Base-by-base conservation (phyloP, 176 grass and related monocot species). In the Oryza officinalis region DNA sequence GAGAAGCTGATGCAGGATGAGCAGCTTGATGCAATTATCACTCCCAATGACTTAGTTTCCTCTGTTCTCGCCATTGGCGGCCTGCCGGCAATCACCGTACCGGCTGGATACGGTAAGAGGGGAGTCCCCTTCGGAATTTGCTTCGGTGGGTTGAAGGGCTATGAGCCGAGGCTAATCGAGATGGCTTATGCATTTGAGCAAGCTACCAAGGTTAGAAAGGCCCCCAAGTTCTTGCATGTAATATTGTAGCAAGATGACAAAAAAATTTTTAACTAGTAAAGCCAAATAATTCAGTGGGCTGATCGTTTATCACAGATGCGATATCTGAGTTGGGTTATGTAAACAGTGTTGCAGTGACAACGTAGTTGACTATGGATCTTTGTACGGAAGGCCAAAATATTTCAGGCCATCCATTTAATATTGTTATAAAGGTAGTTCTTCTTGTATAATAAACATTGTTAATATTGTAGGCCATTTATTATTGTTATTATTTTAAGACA, bases 181-280 rank as follows among this genome's bases (percentile, higher is more conserved):
- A 89, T 95, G 26, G 80, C 86, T 2, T 95, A 91, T 37, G 75
- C 83, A 2, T 89, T 95, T 68, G 93, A 95, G 74, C 90, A 92
- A 23, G 88, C 45, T 38, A 95, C 80, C 7, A 65, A 68, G 35
- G 80, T 87, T 6, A 77, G 93, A 31, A 87, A 87, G 61, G 10
- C 43, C 43, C 90, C 93, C 0, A 66, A 32, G 25, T 90, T 95
- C 12, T 78, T 70, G 22, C 23, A 23, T 47, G 61, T 27, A 33
- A 35, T 14, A 50, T 18, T 50, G 3, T 50, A 47, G 13, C 13
- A 47, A 47, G 2, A 14, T 13, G 3, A 15, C 12, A 47, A 13
- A 10, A 0, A 14, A 15, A 0, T 47, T 14, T 47, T 47, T 47
- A 47, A 47, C 13, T 47, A 47, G 12, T 47, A 4, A 13, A 14